Conservation (phyloP, 2,329 filamentous ascomycete genomes). For the Didymella sp. region DNA sequence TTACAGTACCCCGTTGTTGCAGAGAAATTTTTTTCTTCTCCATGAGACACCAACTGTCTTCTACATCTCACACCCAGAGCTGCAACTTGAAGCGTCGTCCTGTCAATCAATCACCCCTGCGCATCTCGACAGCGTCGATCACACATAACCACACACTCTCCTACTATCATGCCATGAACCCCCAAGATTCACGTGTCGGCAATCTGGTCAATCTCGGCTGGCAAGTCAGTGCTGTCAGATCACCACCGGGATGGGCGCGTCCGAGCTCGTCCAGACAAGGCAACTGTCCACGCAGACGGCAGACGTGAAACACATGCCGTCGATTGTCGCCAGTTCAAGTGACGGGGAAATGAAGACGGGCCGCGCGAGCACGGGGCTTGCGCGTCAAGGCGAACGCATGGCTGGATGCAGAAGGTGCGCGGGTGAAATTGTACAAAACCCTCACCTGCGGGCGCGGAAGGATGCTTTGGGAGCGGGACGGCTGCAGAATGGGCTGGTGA, state of each 20-base stretch:
- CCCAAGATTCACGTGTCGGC: conserved; percentile 19
- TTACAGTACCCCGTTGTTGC: not conserved
- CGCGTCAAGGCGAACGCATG: not conserved
- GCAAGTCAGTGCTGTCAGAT: conserved; percentile 14
- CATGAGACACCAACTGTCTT: not conserved
- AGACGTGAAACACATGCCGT: conserved; percentile 8
- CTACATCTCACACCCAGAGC: not conserved
- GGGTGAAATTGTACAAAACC: not conserved
- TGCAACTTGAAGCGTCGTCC: not conserved
- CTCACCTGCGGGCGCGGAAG: not conserved
- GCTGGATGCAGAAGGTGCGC: not conserved
- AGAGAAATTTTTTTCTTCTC: not conserved
- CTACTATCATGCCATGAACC: not conserved
- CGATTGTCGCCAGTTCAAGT: not conserved
- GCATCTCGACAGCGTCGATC: not conserved
- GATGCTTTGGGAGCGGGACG: not conserved
- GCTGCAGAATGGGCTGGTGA: not conserved
- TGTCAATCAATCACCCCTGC: not conserved
- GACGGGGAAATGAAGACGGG: not conserved
- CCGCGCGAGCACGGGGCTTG: not conserved
- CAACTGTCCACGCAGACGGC: not conserved
- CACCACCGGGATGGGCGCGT: conserved; percentile 8
- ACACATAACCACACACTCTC: not conserved
- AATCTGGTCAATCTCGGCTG: conserved; percentile 7
- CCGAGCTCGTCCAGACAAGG: not conserved